These are phyloP conservation scores for Alternaria dauci DNA, from an alignment of 2,329 filamentous ascomycete genomes.

Conservation along the genomic window DNA sequence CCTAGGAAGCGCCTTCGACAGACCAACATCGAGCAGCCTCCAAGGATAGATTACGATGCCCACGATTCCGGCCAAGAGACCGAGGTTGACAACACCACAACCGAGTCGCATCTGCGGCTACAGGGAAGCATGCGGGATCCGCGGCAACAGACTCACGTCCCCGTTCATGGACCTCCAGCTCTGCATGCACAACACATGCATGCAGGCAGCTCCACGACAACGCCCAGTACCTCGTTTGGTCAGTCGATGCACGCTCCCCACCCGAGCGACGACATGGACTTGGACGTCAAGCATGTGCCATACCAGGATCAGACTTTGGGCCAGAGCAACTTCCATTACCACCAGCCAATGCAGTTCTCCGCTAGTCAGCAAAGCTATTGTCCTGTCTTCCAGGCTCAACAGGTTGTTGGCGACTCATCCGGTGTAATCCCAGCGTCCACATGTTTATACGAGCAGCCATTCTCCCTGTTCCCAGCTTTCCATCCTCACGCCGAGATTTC, in stretches of 20 bases:
- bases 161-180: not conserved
- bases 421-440: not conserved
- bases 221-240: slow-evolving; percentile 17
- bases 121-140: not conserved
- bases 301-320: slow-evolving; percentile 4
- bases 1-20: slow-evolving; percentile 24
- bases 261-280: slow-evolving; percentile 13
- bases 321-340: slow-evolving; percentile 7
- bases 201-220: not conserved
- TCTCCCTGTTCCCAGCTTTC: slow-evolving; percentile 16
- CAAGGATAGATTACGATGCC: slow-evolving; percentile 4
- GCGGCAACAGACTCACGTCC: not conserved
- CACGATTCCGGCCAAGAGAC: slow-evolving; percentile 32
- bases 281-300: slow-evolving; percentile 20
- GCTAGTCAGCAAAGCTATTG: slow-evolving; percentile 7
- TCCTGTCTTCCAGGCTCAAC: slow-evolving; percentile 1
- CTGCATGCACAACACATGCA: not conserved
- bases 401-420: not conserved
- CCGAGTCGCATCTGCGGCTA: not conserved
- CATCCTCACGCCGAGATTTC: slow-evolving; percentile 1
- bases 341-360: slow-evolving; percentile 16
- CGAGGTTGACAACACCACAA: slow-evolving; percentile 29
- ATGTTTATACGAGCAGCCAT: slow-evolving; percentile 17
- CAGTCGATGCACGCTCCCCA: slow-evolving; percentile 14
- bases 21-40: not conserved